Evolutionary conservation across 495 filamentous ascomycete species (phyloP).

Genomic region (Talaromyces ruber): DNA sequence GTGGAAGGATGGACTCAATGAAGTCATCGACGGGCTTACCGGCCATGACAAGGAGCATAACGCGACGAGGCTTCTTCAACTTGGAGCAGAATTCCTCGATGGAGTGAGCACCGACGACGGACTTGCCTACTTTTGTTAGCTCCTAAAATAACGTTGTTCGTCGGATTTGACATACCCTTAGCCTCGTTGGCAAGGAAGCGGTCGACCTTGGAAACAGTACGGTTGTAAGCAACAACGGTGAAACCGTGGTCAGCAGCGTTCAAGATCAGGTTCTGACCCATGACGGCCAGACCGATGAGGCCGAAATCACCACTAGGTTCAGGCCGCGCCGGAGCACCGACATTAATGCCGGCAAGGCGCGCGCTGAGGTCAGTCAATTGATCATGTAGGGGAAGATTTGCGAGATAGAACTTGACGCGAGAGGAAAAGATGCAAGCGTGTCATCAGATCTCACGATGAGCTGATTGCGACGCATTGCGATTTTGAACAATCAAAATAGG

Average conservation of each 20-base stretch:
- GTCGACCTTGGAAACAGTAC: conserved; percentile 96
- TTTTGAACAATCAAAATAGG: not conserved
- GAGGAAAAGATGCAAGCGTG: not conserved
- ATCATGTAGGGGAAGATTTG: conserved; percentile 26
- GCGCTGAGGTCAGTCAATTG: conserved; percentile 64
- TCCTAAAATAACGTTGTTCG: conserved; percentile 5
- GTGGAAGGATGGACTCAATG: conserved; percentile 89
- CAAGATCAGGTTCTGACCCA: conserved; percentile 97
- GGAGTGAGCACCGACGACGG: conserved; percentile 87
- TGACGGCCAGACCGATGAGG: conserved; percentile 99
- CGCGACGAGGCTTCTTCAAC: conserved; percentile 90
- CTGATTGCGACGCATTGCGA: not conserved
- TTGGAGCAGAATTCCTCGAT: conserved; percentile 88
- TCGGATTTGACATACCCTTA: conserved; percentile 49
- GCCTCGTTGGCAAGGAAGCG: conserved; percentile 88
- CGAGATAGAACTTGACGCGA: not conserved
- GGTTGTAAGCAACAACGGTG: conserved; percentile 95
- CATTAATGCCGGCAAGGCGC: conserved; percentile 77
- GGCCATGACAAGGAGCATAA: conserved; percentile 98
- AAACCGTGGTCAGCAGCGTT: conserved; percentile 96
- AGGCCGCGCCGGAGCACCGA: conserved; percentile 54
- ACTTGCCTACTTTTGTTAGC: conserved; percentile 56
- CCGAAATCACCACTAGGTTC: conserved; percentile 74
- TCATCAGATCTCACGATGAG: not conserved
- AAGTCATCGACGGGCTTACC: conserved; percentile 97